These are phyloP conservation scores for Bonia amplexicaulis DNA, from an alignment of 176 grass and related monocot species.

Conservation along the genomic window DNA sequence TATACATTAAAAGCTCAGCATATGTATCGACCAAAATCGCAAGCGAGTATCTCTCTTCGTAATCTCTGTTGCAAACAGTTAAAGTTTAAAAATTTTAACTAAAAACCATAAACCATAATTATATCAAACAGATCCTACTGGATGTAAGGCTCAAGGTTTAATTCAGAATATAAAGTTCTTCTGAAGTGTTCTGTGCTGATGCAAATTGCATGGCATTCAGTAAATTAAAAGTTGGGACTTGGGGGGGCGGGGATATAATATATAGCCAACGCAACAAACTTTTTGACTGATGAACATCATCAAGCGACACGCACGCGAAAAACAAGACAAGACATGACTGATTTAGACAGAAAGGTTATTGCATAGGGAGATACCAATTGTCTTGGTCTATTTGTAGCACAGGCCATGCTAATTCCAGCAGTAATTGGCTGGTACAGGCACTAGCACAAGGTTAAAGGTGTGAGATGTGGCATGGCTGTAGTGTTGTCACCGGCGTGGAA, in stretches of 20 bases:
- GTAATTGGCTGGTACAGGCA: slow-evolving; percentile 16
- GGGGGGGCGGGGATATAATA: neutral
- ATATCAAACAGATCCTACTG: no score
- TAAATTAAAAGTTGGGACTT: neutral
- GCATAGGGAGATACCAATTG: slow-evolving; percentile 23
- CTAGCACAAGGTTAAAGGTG: neutral
- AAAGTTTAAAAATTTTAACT: no score
- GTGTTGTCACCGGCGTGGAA: no score
- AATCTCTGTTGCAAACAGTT: no score
- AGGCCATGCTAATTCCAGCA: slow-evolving; percentile 7
- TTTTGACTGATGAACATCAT: neutral
- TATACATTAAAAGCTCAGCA: no score
- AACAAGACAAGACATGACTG: slow-evolving; percentile 42
- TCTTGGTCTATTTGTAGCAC: slow-evolving; percentile 10
- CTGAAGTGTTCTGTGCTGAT: neutral
- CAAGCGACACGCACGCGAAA: neutral
- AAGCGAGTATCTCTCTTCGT: no score
- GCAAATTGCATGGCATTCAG: neutral
- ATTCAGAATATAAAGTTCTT: neutral
- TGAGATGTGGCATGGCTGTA: neutral
- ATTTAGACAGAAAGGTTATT: slow-evolving; percentile 33
- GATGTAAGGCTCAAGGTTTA: neutral
- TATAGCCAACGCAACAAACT: neutral
- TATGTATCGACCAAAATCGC: no score
- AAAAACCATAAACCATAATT: no score